Percentiles rank a stretch among this genome's conserved stretches.
phyloP scores from a whole-genome alignment of 257 asterid genomes.

The Gardenia jasminoides region DNA sequence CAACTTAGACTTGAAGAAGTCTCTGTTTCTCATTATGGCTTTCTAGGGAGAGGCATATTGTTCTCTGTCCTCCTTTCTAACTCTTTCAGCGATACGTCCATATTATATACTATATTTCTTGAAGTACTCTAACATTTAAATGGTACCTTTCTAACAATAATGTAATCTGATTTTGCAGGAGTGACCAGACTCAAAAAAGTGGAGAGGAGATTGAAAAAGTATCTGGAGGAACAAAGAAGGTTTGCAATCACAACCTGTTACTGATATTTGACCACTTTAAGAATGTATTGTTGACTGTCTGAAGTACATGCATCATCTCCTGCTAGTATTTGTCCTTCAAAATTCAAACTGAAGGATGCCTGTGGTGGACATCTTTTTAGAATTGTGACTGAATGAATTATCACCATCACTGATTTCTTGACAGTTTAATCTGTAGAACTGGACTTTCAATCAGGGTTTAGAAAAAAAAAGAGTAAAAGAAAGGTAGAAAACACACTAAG shows the following conservation, averaged over 20 bases:
- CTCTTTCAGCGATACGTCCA: background rate
- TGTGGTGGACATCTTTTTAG: background rate
- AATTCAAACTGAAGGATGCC: background rate
- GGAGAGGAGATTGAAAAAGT: constrained; percentile 33
- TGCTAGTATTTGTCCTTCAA: background rate
- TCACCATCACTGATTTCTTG: background rate
- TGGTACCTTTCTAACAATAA: background rate
- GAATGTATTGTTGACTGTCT: background rate
- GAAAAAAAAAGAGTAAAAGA: background rate
- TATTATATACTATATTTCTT: background rate
- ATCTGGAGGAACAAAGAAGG: constrained; percentile 53
- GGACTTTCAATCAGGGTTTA: background rate
- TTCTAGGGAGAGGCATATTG: background rate
- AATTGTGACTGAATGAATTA: background rate
- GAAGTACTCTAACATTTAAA: background rate
- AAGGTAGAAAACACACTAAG: background rate
- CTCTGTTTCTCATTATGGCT: background rate
- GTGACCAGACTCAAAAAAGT: constrained; percentile 39
- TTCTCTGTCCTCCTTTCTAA: background rate
- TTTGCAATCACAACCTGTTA: constrained; percentile 16
- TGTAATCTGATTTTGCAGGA: constrained; percentile 37
- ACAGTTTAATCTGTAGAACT: background rate
- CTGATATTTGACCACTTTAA: background rate
- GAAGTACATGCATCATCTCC: background rate
- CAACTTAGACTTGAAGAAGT: background rate